Evolutionary conservation across 768 basidiomycete genomes (phyloP).

Genomic region (Lentinula boryana): DNA sequence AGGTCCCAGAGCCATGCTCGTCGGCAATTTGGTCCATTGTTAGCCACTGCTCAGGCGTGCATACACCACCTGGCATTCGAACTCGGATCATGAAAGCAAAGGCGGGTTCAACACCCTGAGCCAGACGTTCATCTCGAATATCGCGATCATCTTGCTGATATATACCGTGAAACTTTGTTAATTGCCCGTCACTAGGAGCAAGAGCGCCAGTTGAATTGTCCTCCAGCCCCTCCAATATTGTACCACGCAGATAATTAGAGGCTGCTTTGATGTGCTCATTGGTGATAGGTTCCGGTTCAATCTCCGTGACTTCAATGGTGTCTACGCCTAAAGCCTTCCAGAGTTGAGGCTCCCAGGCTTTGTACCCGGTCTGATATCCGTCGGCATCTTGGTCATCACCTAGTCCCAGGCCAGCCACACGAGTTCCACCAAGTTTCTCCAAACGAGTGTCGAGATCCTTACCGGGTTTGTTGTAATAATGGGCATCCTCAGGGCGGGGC

Average conservation of each 20-base stretch:
- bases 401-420: conserved; percentile 70
- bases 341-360: conserved; percentile 84
- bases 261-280: conserved; percentile 99
- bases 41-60: conserved; percentile 87
- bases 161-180: conserved; percentile 97
- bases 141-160: conserved; percentile 98
- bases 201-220: conserved; percentile 89
- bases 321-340: conserved; percentile 97
- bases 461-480: conserved; percentile 95
- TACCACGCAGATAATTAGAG: conserved; percentile 88
- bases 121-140: conserved; percentile 93
- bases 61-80: conserved; percentile 94
- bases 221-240: conserved; percentile 85
- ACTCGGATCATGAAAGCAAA: conserved; percentile 99
- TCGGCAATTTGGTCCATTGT: conserved; percentile 96
- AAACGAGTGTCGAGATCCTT: conserved; percentile 85
- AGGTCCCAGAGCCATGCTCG: conserved; percentile 87
- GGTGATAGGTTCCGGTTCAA: conserved; percentile 94
- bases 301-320: conserved; percentile 78
- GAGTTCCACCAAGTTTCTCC: conserved; percentile 72
- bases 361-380: conserved; percentile 94
- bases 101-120: conserved; percentile 90
- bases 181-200: conserved; percentile 82
- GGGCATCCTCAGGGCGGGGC: conserved; percentile 94
- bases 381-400: conserved; percentile 98